Evolutionary conservation across 1,139 yeast species (phyloP), one percentile per base, ranked within the genome.

Genomic region (Pneumocystis oryctolagi): DNA sequence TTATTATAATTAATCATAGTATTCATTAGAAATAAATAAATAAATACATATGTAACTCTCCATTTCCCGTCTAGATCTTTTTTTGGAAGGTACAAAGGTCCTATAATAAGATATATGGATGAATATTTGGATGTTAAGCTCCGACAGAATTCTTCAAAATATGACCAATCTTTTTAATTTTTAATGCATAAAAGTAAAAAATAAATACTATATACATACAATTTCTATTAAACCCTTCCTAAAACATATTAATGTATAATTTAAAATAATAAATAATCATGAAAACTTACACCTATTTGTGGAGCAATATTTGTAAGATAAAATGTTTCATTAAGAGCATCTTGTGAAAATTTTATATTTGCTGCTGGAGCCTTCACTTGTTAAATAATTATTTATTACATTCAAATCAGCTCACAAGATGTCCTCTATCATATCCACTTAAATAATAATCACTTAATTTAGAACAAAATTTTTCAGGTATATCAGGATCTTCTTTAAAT

Each of bases 261-360:
- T 18, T 12, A n/a, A 47, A 47, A 9, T 25, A 20, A 47, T 9
- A 14, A 25, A 18, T 12, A 25, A 47, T 5, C 80, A 75, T 92
- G 92, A 77, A 92, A 92, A 0, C 98, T 98, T 4, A 87, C 96
- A 5, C 98, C 98, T 1, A 92, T 96, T 73, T 92, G 99, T 0
- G 99, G 99, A 12, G 95, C 82, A 79, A 92, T 92, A 73, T 92
- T 92, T 28, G 96, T 84, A 69, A 94, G 77, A 68, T 78, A 82
- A 70, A 92, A 92, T 0, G 98, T 94, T 73, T 90, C 96, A 73
- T 92, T 85, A 97, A 94, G 90, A 14, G 97, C 97, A 30, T 74
- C 70, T 73, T 92, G 98, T 42, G 83, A 82, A 74, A 82, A 92
- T 72, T 89, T 89, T 53, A 97, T 97, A 73, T 92, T 88, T 0